phyloP scores from a whole-genome alignment of 257 asterid species.

The Nemophila menziesii region DNA sequence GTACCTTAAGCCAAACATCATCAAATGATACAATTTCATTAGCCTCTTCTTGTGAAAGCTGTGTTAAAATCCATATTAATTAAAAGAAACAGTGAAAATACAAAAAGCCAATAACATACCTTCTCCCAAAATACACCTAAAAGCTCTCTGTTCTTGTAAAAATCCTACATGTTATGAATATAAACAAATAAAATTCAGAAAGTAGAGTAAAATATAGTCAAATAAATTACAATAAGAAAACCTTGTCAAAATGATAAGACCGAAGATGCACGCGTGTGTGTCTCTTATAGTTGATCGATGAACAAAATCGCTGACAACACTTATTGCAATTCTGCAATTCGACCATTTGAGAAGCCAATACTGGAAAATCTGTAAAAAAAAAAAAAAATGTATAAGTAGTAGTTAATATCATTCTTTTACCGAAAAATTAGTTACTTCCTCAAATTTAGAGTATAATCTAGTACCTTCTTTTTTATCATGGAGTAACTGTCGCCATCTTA shows the following conservation, averaged over 20 bases:
- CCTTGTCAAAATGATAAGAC: slow-evolving; percentile 68
- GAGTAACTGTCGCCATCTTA: slow-evolving; percentile 74
- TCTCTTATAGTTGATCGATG: slow-evolving; percentile 78
- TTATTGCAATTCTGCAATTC: slow-evolving; percentile 85
- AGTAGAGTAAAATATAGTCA: too few species aligned
- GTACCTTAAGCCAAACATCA: slow-evolving; percentile 65
- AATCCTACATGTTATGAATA: slow-evolving; percentile 31
- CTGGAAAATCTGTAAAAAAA: slow-evolving; percentile 49
- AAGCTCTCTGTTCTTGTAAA: slow-evolving; percentile 50
- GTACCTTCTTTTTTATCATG: slow-evolving; percentile 76
- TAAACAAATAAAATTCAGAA: too few species aligned
- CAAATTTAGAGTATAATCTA: not conserved
- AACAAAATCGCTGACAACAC: slow-evolving; percentile 76
- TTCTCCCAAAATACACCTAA: slow-evolving; percentile 94
- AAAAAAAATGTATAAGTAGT: not conserved
- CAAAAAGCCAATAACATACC: slow-evolving; percentile 32
- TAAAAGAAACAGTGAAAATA: too few species aligned
- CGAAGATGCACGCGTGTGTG: slow-evolving; percentile 86
- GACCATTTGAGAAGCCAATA: slow-evolving; percentile 60
- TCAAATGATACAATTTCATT: slow-evolving; percentile 48
- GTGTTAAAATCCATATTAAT: slow-evolving; percentile 28
- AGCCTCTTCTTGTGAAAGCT: slow-evolving; percentile 65
- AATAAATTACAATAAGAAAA: too few species aligned
- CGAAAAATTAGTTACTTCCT: not conserved
- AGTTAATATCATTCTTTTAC: not conserved